Evolutionary conservation across 176 grass and related monocot genomes (phyloP), one percentile per base, ranked within the genome.

Genomic region (Oropetium thomaeum): DNA sequence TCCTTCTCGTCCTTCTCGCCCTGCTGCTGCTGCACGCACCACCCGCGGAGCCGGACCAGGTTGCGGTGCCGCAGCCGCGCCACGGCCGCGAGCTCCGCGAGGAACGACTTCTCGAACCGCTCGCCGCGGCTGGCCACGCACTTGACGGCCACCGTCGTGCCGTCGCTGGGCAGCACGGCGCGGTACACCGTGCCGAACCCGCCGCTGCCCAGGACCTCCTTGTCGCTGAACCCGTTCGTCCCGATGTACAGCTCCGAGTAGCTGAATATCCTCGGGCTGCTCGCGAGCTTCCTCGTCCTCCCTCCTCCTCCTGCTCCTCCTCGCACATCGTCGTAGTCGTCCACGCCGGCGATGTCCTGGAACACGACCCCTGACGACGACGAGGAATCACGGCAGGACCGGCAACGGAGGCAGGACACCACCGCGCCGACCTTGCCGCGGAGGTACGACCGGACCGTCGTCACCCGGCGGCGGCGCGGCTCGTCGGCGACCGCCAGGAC

Each of bases 231-330:
- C 4, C 90, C 93, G 41, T 76, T 87, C 3, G 93, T 89, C 8
- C 84, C 88, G 41, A 97, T 97, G 49, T 97, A 97, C 25, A 97
- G 76, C 83, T 97, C 93, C 12, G 93, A 79, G 73, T 93, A 97
- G 79, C 87, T 91, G 67, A 93, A 97, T 7, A 93, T 90, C 70
- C 90, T 52, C 17, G 93, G 93, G 51, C 86, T 81, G 0, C 73
- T 81, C 7, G 57, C 65, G 16, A 61, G 73, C 71, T 47, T 81
- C 45, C 37, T 35, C 0, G n/a, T n/a, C 44, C 33, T 0, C 35
- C 71, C 10, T 29, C 15, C n/a, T n/a, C n/a, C n/a, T n/a, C n/a
- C n/a, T n/a, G n/a, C n/a, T n/a, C n/a, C n/a, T n/a, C n/a, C n/a
- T n/a, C n/a, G n/a, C n/a, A n/a, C n/a, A n/a, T n/a, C n/a, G n/a